A percentile compares a stretch with the other conserved stretches of the same genome.
These are phyloP conservation scores for Coriolopsis trogii DNA, from an alignment of 1,284 basidiomycete species.

Conservation along the genomic window DNA sequence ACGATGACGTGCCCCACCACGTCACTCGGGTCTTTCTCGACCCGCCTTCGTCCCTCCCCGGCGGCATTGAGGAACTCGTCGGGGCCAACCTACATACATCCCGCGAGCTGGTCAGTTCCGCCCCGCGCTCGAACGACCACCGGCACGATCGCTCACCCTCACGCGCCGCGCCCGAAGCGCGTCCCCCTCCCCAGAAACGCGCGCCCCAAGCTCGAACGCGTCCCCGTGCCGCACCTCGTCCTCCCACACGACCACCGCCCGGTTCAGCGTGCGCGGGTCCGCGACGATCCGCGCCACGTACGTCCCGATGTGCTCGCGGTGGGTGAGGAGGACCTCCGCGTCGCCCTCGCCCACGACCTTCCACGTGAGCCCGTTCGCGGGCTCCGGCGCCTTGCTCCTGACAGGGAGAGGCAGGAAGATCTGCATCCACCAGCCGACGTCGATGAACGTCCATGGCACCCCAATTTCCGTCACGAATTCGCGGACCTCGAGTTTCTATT, in stretches of 20 bases:
- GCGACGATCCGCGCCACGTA: conserved; percentile 27
- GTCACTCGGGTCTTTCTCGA: neutral
- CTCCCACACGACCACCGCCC: conserved; percentile 31
- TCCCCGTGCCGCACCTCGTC: conserved; percentile 18
- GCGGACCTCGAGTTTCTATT: neutral
- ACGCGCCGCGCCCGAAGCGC: conserved; percentile 5
- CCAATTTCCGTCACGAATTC: conserved; percentile 6
- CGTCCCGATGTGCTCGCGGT: conserved; percentile 20
- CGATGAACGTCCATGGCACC: conserved; percentile 19
- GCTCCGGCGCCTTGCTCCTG: neutral
- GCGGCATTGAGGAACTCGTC: conserved; percentile 11
- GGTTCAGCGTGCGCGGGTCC: conserved; percentile 30
- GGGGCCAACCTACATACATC: conserved; percentile 13
- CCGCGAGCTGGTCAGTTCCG: neutral
- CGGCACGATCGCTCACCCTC: conserved; percentile 1
- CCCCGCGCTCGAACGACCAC: neutral
- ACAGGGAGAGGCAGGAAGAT: conserved; percentile 9
- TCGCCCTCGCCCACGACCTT: conserved; percentile 14
- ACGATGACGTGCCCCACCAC: neutral
- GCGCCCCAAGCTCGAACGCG: conserved; percentile 2
- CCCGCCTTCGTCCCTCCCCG: neutral
- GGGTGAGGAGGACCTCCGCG: conserved; percentile 18
- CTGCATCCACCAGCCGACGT: conserved; percentile 27
- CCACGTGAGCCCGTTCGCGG: neutral
- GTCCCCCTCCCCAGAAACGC: conserved; percentile 15